Conservation (phyloP, 306 rosid genomes). For the Inga leiocalycina region DNA sequence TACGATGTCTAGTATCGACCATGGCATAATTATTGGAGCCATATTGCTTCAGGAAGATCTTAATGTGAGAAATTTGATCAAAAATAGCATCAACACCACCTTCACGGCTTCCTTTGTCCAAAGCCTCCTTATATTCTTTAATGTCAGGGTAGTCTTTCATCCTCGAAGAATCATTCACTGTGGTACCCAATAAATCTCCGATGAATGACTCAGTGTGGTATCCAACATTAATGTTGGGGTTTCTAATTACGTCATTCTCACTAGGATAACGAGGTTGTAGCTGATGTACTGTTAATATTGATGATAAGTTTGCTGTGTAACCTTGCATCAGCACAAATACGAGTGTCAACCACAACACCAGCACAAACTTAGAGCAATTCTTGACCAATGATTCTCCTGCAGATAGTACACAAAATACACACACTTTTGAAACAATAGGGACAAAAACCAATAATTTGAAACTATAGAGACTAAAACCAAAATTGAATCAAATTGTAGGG, state of each 20-base stretch:
- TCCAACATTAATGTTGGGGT: not conserved
- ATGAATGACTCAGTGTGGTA: not conserved
- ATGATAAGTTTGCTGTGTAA: slow-evolving; percentile 30
- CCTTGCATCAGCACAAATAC: slow-evolving; percentile 22
- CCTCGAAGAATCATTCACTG: not conserved
- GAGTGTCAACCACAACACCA: slow-evolving; percentile 21
- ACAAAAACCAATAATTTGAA: too few species aligned
- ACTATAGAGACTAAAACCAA: too few species aligned
- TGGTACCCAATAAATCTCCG: not conserved
- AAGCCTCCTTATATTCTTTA: not conserved
- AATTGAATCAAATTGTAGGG: too few species aligned
- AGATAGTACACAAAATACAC: not conserved
- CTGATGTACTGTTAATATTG: slow-evolving; percentile 28
- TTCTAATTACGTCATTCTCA: not conserved
- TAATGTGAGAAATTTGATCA: not conserved
- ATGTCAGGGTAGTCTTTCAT: not conserved
- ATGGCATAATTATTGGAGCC: slow-evolving; percentile 1
- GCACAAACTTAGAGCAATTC: slow-evolving; percentile 27
- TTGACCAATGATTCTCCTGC: slow-evolving; percentile 16
- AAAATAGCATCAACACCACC: not conserved
- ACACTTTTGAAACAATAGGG: too few species aligned
- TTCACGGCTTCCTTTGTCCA: not conserved
- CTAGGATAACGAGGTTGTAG: slow-evolving; percentile 1
- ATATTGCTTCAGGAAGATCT: not conserved
- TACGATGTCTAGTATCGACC: slow-evolving; percentile 14